Evolutionary conservation across 441 rosid species (phyloP).

Genomic region (Adansonia grandidieri): DNA sequence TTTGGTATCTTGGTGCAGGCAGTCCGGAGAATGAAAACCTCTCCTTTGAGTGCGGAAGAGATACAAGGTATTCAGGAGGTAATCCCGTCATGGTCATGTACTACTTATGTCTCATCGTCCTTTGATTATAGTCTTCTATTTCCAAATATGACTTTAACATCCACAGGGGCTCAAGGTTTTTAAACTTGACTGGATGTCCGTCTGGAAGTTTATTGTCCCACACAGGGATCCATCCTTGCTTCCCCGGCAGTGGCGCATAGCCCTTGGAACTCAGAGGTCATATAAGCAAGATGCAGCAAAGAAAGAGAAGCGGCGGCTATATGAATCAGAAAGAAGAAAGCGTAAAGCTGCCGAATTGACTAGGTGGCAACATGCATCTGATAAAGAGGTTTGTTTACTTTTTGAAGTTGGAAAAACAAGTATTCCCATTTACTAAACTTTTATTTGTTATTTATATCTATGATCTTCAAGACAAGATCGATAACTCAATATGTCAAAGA

Average conservation of each 20-base stretch:
- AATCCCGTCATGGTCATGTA: slow-evolving; percentile 30
- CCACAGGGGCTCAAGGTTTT: slow-evolving; percentile 81
- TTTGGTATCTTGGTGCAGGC: slow-evolving; percentile 56
- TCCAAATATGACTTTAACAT: slow-evolving; percentile 19
- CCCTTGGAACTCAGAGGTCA: slow-evolving; percentile 93
- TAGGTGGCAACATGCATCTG: slow-evolving; percentile 55
- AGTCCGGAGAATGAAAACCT: slow-evolving; percentile 86
- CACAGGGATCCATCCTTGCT: slow-evolving; percentile 87
- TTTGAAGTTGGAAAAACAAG: slow-evolving; percentile 22
- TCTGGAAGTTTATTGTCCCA: slow-evolving; percentile 86
- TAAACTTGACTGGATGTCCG: slow-evolving; percentile 92
- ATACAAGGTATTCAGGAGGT: slow-evolving; percentile 83
- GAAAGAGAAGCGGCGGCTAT: slow-evolving; percentile 77
- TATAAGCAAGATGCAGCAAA: slow-evolving; percentile 74
- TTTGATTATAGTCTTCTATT: slow-evolving; percentile 23
- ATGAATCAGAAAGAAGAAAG: slow-evolving; percentile 67
- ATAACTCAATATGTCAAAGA: neutral
- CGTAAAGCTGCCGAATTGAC: slow-evolving; percentile 50
- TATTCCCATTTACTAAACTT: slow-evolving; percentile 15
- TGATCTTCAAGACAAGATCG: neutral
- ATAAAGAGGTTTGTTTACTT: slow-evolving; percentile 54
- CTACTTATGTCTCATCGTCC: slow-evolving; percentile 12
- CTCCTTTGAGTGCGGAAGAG: slow-evolving; percentile 77
- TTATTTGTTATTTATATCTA: neutral
- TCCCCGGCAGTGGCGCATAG: slow-evolving; percentile 87